These are phyloP conservation scores for Thalassia testudinum DNA, from an alignment of 116 monocot genomes.

Conservation along the genomic window DNA sequence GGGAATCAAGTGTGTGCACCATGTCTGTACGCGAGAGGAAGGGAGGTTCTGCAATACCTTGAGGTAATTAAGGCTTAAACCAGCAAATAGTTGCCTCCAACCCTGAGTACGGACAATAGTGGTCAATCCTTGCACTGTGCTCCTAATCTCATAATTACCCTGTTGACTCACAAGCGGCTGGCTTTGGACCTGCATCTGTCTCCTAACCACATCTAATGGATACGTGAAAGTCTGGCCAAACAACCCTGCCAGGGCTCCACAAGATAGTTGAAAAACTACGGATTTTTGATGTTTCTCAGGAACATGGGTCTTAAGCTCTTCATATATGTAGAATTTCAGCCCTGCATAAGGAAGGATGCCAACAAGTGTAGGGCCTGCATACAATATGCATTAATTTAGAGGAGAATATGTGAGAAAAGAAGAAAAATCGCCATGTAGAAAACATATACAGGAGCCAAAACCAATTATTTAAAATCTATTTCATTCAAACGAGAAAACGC, in stretches of 20 bases:
- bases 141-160: slow-evolving; percentile 30
- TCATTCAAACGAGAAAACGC: no score
- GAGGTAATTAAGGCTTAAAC: slow-evolving; percentile 85
- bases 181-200: slow-evolving; percentile 98
- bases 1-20: no score
- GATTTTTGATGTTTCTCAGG: slow-evolving; percentile 71
- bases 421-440: no score
- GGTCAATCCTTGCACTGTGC: slow-evolving; percentile 58
- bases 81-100: slow-evolving; percentile 81
- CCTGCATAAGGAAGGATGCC: slow-evolving; percentile 98
- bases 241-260: slow-evolving; percentile 86
- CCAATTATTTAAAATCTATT: no score
- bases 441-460: no score
- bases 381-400: no score
- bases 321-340: slow-evolving; percentile 92
- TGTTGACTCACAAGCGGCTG: slow-evolving; percentile 9
- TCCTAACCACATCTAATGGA: slow-evolving; percentile 88
- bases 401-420: no score
- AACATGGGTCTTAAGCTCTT: slow-evolving; percentile 75
- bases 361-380: slow-evolving; percentile 71
- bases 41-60: no score
- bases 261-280: slow-evolving; percentile 45
- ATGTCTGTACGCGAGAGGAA: no score
- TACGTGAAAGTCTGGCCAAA: slow-evolving; percentile 99
- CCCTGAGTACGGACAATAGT: slow-evolving; percentile 50